Evolutionary conservation across 148 eudicot genomes (phyloP).

Genomic region (Selenicereus undatus): DNA sequence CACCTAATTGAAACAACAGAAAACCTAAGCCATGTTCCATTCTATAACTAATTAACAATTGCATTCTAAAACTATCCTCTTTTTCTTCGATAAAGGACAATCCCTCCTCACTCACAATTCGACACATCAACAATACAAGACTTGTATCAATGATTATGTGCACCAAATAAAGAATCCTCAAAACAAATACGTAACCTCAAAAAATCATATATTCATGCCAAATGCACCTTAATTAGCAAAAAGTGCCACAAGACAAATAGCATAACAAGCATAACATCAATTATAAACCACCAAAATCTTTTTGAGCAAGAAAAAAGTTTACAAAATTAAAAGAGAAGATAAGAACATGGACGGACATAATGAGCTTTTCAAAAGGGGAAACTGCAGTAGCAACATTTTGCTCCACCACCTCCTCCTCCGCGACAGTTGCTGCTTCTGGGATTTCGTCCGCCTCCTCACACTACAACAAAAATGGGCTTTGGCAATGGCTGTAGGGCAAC

Average conservation of each 20-base stretch:
- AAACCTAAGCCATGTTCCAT: background rate
- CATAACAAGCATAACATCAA: background rate
- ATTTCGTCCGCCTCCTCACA: slow-evolving; percentile 27
- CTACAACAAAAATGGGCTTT: no score
- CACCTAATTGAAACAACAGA: no score
- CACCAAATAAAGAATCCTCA: background rate
- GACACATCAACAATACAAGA: background rate
- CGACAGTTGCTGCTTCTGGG: slow-evolving; percentile 9
- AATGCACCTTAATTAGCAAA: background rate
- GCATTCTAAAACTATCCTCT: background rate
- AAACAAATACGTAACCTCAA: background rate
- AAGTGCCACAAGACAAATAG: background rate
- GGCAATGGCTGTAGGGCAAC: no score
- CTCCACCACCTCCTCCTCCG: slow-evolving; percentile 38
- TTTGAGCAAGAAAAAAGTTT: background rate
- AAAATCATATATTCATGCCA: background rate
- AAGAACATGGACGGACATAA: slow-evolving; percentile 76
- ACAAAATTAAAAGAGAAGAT: background rate
- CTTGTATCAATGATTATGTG: background rate
- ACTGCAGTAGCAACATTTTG: slow-evolving; percentile 73
- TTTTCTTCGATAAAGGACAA: background rate
- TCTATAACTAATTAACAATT: background rate
- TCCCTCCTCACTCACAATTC: background rate
- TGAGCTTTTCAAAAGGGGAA: slow-evolving; percentile 84
- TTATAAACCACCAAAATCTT: background rate